Percentiles rank a stretch among this genome's conserved stretches.
These are phyloP conservation scores for Talaromyces thailandensis DNA, from an alignment of 495 filamentous ascomycete species.

Conservation along the genomic window DNA sequence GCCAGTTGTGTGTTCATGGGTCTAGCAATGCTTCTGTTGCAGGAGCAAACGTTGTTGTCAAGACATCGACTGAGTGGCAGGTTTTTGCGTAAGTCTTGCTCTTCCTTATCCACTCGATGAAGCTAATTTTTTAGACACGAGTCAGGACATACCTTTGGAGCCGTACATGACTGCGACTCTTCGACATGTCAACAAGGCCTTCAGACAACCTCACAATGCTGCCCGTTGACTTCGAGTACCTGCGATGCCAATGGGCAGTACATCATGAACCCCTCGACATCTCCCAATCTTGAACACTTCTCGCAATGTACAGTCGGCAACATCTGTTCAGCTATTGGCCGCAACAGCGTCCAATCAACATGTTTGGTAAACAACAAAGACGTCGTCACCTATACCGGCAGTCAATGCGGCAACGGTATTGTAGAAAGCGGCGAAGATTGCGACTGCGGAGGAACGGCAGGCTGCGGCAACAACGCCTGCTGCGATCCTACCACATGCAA, in stretches of 20 bases:
- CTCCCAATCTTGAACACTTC: conserved; percentile 60
- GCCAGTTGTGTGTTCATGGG: conserved; percentile 68
- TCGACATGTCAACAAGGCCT: conserved; percentile 56
- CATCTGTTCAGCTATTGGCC: conserved; percentile 82
- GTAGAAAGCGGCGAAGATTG: conserved; percentile 92
- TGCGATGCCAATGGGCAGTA: conserved; percentile 72
- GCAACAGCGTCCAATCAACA: conserved; percentile 63
- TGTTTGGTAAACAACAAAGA: conserved; percentile 79
- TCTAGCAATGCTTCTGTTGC: conserved; percentile 47
- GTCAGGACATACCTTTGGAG: conserved; percentile 89
- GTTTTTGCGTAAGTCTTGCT: conserved; percentile 56
- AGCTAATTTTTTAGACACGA: conserved; percentile 48
- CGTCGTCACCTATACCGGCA: conserved; percentile 76
- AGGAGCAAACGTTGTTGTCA: conserved; percentile 84
- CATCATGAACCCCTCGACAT: conserved; percentile 94
- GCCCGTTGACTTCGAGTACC: conserved; percentile 57
- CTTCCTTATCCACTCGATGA: background rate
- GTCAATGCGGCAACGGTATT: conserved; percentile 92
- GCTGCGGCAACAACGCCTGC: conserved; percentile 68
- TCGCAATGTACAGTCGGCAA: conserved; percentile 88
- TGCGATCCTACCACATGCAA: conserved; percentile 86
- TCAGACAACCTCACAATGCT: conserved; percentile 68
- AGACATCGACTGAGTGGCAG: conserved; percentile 82
- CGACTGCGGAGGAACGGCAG: conserved; percentile 74
- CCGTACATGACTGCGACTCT: conserved; percentile 81